phyloP scores from a whole-genome alignment of 495 filamentous ascomycete species.

The Hyaloscypha hepaticicola region DNA sequence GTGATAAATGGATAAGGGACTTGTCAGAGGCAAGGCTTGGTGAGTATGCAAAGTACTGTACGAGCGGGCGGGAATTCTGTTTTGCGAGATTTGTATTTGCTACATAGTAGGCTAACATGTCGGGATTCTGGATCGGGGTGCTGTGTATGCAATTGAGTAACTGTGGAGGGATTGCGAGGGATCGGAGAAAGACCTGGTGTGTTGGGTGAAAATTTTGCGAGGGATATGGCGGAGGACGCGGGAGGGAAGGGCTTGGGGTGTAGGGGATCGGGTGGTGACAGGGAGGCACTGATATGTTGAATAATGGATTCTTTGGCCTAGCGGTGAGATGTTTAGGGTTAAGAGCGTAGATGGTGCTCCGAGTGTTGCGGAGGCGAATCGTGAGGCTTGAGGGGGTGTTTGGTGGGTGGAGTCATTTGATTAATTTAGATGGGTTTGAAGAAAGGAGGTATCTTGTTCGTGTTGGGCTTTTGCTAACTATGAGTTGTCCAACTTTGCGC shows the following conservation, averaged over 20 bases:
- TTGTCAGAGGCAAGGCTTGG: background rate
- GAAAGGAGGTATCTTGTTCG: background rate
- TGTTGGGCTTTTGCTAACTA: background rate
- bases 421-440: background rate
- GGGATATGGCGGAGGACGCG: slow-evolving; percentile 34
- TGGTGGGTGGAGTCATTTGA: background rate
- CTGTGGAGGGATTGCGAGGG: slow-evolving; percentile 33
- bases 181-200: background rate
- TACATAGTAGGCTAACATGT: slow-evolving; percentile 37
- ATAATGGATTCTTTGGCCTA: background rate
- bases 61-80: slow-evolving; percentile 61
- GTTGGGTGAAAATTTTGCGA: background rate
- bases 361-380: background rate
- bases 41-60: slow-evolving; percentile 40
- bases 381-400: background rate
- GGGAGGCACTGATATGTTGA: background rate
- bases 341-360: background rate
- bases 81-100: slow-evolving; percentile 62
- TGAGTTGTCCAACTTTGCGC: background rate
- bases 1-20: background rate
- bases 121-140: slow-evolving; percentile 53
- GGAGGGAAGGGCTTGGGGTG: slow-evolving; percentile 1
- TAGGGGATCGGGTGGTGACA: slow-evolving; percentile 28
- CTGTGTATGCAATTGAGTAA: slow-evolving; percentile 64
- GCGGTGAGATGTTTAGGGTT: background rate